Percentiles rank a stretch among this genome's conserved stretches.
phyloP scores from a whole-genome alignment of 306 rosid genomes.

The Delonix regia region DNA sequence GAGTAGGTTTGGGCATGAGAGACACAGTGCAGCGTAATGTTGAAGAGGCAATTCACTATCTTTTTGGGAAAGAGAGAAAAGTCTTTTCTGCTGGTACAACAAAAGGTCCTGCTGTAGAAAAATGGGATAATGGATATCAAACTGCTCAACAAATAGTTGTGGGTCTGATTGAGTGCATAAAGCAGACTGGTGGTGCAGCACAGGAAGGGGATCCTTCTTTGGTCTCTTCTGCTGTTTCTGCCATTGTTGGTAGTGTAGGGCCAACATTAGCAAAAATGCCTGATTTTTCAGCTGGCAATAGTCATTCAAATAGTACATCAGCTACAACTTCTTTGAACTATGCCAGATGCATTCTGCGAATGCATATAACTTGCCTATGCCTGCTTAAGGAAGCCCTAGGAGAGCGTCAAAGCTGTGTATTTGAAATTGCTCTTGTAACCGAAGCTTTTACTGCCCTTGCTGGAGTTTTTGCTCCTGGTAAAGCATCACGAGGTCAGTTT shows the following conservation, averaged over 20 bases:
- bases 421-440: slow-evolving; percentile 89
- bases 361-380: slow-evolving; percentile 75
- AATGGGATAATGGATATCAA: slow-evolving; percentile 85
- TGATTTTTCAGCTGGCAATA: slow-evolving; percentile 65
- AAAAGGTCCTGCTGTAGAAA: slow-evolving; percentile 66
- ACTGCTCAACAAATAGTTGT: slow-evolving; percentile 74
- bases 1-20: slow-evolving; percentile 79
- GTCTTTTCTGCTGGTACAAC: slow-evolving; percentile 56
- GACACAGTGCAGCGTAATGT: slow-evolving; percentile 79
- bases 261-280: slow-evolving; percentile 59
- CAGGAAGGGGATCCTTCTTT: slow-evolving; percentile 98
- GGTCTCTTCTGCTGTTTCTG: slow-evolving; percentile 89
- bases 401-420: slow-evolving; percentile 92
- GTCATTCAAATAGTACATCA: slow-evolving; percentile 53
- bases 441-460: slow-evolving; percentile 83
- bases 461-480: slow-evolving; percentile 72
- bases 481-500: slow-evolving; percentile 74
- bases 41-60: slow-evolving; percentile 64
- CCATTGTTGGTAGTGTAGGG: slow-evolving; percentile 77
- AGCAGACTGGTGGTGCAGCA: slow-evolving; percentile 99
- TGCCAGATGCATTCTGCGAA: slow-evolving; percentile 72
- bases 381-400: slow-evolving; percentile 96
- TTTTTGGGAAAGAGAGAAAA: slow-evolving; percentile 77
- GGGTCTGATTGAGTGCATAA: slow-evolving; percentile 81
- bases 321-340: slow-evolving; percentile 63